Evolutionary conservation across 495 filamentous ascomycete genomes (phyloP), one percentile per base, ranked within the genome.

Genomic region (Trichoderma reesei): DNA sequence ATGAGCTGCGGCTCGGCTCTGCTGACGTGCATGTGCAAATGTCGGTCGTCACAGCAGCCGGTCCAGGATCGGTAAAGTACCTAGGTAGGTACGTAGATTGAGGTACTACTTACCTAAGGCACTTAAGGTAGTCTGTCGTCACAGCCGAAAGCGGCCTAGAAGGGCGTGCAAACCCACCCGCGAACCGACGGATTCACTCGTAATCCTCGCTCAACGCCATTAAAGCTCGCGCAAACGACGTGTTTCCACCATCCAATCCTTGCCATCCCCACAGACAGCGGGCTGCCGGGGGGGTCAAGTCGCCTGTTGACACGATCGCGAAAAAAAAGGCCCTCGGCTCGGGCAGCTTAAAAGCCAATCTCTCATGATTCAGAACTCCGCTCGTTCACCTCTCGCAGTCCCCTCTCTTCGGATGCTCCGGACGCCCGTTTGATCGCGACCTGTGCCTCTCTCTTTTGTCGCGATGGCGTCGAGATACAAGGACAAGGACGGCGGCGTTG

Each of bases 401-500:
- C 9, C 16, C 26, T 5, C 34, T 51, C 34, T 54, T 26, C 51
- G 51, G 51, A 56, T 56, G 51, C 51, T 56, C 51, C 51, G 51
- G 51, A 33, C 51, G 51, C 51, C 34, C 51, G 33, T n/a, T 56
- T 56, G 51, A 56, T 56, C 26, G 51, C 51, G 51, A 56, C 51
- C 51, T 56, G 20, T 44, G 5, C 14, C 39, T 41, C 65, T 33
- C 20, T 59, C 46, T 11, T 61, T 61, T 48, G 34, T 34, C 33
- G 67, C 62, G 59, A 72, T 72, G 71, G 66, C 69, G 70, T 86
- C 90, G 70, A 91, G 86, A 79, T 88, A 87, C 75, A 96, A 93
- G 79, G 91, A 97, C 73, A 82, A 82, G 68, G 78, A 80, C 61
- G 68, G 65, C 68, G 92, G 91, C 75, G 88, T 92, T 70, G 85